Conservation (phyloP, 2,329 filamentous ascomycete species). For the Talaromyces sp. region DNA sequence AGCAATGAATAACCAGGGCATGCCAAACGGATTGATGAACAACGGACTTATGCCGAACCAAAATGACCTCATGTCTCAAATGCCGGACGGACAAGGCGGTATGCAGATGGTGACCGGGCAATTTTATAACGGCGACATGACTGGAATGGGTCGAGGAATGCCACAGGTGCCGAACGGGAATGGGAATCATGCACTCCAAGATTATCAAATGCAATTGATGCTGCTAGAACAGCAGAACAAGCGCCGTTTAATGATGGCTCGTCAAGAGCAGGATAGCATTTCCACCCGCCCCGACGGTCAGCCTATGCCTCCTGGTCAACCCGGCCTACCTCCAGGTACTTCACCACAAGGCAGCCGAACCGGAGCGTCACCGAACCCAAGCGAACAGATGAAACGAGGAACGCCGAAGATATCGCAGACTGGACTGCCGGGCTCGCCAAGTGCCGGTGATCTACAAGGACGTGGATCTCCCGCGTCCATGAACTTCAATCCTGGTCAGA, state of each 20-base stretch:
- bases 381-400: slow-evolving; percentile 60
- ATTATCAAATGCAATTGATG: slow-evolving; percentile 70
- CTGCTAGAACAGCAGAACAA: slow-evolving; percentile 67
- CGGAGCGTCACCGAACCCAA: slow-evolving; percentile 60
- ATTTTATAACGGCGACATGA: slow-evolving; percentile 63
- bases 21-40: slow-evolving; percentile 68
- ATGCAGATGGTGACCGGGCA: slow-evolving; percentile 40
- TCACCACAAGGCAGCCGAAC: slow-evolving; percentile 56
- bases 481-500: slow-evolving; percentile 53
- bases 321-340: slow-evolving; percentile 52
- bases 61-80: slow-evolving; percentile 76
- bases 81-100: slow-evolving; percentile 57
- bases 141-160: slow-evolving; percentile 36
- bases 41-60: slow-evolving; percentile 66
- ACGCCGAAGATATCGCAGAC: slow-evolving; percentile 59
- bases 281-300: slow-evolving; percentile 49
- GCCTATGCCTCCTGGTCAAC: slow-evolving; percentile 43
- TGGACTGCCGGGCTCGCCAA: slow-evolving; percentile 56
- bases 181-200: slow-evolving; percentile 62
- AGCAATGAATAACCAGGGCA: slow-evolving; percentile 75
- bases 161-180: slow-evolving; percentile 37
- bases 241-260: slow-evolving; percentile 63
- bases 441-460: slow-evolving; percentile 57
- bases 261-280: slow-evolving; percentile 64
- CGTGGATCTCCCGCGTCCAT: slow-evolving; percentile 60